Conservation (phyloP, 208 protist species). For the Balamuthia mandrillaris region DNA sequence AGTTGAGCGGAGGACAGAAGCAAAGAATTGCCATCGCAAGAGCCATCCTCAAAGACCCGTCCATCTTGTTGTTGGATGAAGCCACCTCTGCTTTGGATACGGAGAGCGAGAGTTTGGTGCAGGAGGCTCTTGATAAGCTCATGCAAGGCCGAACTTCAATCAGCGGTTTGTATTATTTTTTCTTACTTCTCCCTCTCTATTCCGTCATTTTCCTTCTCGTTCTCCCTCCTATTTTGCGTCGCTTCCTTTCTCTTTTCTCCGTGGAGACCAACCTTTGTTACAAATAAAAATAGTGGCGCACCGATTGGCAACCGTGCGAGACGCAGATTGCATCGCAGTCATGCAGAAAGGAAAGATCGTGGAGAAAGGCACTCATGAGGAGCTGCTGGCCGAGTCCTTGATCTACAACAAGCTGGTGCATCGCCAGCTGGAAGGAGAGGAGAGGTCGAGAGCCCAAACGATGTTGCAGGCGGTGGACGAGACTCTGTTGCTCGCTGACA, state of each 20-base stretch:
- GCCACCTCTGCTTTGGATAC: constrained; percentile 68
- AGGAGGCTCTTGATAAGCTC: constrained; percentile 50
- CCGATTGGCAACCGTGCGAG: constrained; percentile 73
- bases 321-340: constrained; percentile 76
- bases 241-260: no score
- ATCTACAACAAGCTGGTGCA: constrained; percentile 29
- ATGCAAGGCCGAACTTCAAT: constrained; percentile 61
- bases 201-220: no score
- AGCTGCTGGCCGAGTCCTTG: constrained; percentile 12
- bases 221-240: no score
- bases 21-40: constrained; percentile 83
- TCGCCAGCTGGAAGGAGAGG: constrained; percentile 12
- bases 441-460: no score
- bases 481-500: no score
- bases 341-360: constrained; percentile 73
- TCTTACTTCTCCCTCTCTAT: no score
- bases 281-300: no score
- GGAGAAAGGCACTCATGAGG: constrained; percentile 30
- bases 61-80: constrained; percentile 72
- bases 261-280: no score
- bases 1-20: constrained; percentile 65
- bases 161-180: constrained; percentile 70
- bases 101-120: constrained; percentile 64
- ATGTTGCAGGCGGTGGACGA: no score
- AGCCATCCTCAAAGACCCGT: constrained; percentile 83